Conservation (phyloP, 2,329 filamentous ascomycete genomes). For the Apiospora koreana region DNA sequence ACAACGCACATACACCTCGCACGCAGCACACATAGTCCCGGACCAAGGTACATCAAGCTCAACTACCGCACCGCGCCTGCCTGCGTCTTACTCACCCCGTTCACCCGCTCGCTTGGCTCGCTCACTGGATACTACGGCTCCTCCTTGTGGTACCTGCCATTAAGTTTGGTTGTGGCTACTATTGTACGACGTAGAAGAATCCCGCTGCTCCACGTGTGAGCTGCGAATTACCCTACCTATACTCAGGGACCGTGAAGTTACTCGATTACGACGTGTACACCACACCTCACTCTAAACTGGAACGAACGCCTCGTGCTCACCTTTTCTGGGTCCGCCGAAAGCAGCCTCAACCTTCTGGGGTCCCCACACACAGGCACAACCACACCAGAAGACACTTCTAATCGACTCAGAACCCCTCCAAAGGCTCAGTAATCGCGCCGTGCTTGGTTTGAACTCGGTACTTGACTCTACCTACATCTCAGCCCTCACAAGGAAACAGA, state of each 20-base stretch:
- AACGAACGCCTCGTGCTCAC: slow-evolving; percentile 6
- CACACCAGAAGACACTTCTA: background rate
- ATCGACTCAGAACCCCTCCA: slow-evolving; percentile 3
- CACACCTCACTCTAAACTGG: background rate
- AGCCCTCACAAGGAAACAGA: background rate
- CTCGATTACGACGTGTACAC: slow-evolving; percentile 5
- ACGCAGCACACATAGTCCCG: background rate
- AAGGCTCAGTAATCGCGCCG: slow-evolving; percentile 7
- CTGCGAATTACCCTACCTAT: background rate
- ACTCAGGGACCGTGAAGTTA: background rate
- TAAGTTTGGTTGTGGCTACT: background rate
- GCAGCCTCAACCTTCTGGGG: slow-evolving; percentile 5
- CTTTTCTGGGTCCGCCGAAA: slow-evolving; percentile 5
- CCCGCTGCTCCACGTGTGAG: background rate
- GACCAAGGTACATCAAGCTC: background rate
- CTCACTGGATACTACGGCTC: background rate
- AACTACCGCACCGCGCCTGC: background rate
- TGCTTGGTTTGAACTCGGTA: background rate
- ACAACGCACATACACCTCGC: background rate
- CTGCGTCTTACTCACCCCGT: background rate
- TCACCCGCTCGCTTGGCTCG: background rate
- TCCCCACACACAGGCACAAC: background rate
- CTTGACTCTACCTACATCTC: background rate
- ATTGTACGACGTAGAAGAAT: background rate
- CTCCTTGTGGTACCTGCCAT: background rate